Evolutionary conservation across 2,329 filamentous ascomycete genomes (phyloP), one percentile per base, ranked within the genome.

Genomic region (Colletotrichum brevisporum): DNA sequence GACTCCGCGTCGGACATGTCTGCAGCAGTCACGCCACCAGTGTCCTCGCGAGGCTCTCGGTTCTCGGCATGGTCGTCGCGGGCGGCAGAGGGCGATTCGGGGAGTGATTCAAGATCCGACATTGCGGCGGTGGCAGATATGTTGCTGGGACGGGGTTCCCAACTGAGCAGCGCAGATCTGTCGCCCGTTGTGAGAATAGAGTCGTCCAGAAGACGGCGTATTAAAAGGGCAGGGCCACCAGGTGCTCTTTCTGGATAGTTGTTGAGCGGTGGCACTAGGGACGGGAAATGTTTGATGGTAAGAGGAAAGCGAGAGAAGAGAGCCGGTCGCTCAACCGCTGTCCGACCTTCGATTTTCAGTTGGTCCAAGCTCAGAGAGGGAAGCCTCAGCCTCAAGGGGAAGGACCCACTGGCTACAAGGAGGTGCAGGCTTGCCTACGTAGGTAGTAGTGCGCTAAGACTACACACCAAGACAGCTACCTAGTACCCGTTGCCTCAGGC

Each of bases 1-100:
- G 86, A 89, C 13, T 90, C 87, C 60, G 83, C 83, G 71, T 90
- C 89, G 2, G 84, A 86, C 48, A 81, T 80, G 61, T 80, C 82
- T 6, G 79, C 82, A 5, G 79, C 81, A 13, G 76, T 82, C 4
- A 76, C 71, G 55, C 83, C 83, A 41, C 84, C 76, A 5, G 75
- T 70, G 6, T 76, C 78, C 64, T 83, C 81, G 31, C 79, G 74
- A 31, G 72, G 70, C 68, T 86, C 84, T 39, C 83, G 82, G 69
- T 85, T 82, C 43, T 81, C 78, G 43, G 81, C 74, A 13, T 76
- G 75, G 45, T 77, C 77, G 48, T 79, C 53, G 63, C 68, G 76
- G 59, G 57, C 59, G 21, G 69, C 73, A 58, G 77, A 76, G 47
- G 80, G 79, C 43, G 80, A 81, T 60, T 77, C 80, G 63, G 75